Evolutionary conservation across 1,284 basidiomycete genomes (phyloP), one percentile per base, ranked within the genome.

Genomic region (Ganoderma sinense): DNA sequence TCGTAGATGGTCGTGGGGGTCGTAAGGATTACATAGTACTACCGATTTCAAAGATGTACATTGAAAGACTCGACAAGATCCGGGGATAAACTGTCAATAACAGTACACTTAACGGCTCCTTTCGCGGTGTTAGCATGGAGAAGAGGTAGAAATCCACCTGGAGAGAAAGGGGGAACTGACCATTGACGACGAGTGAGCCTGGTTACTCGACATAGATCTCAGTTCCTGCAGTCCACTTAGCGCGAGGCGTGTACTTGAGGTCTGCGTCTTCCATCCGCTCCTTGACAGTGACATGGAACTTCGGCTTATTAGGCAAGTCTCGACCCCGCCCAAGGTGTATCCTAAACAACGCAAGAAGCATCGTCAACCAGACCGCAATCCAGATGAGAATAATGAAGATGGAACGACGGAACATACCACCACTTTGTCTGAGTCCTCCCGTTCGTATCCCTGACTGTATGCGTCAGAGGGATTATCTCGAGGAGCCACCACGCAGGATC

Each of bases 241-340:
- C 89, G 40, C 79, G 81, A 1, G 89, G 89, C 29, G 75, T 82
- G 75, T 91, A 91, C 62, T 83, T 83, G 69, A 87, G 75, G 20
- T 69, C 71, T 41, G 77, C 58, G 69, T 84, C 80, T 23, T 80
- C 77, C 82, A 88, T 88, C 23, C 89, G 83, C 65, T 83, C 76
- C 76, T 84, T 81, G 36, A 91, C 89, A 5, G 85, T 86, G 43
- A 79, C 72, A 74, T 91, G 89, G 75, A 91, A 87, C 8, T 81
- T 80, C 7, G 88, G 87, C 7, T 80, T 66, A 61, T 82, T 81
- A 7, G 78, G 75, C 51, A 90, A 84, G 33, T 78, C 76, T 16
- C 89, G 80, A 0, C 88, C 89, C 58, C 80, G 79, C 3, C 88
- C 88, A 8, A 87, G 68, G 74, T 90, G 79, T 80, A 71, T 23